Base-by-base conservation (phyloP, 768 basidiomycete species). In the Agaricus subrufescens region DNA sequence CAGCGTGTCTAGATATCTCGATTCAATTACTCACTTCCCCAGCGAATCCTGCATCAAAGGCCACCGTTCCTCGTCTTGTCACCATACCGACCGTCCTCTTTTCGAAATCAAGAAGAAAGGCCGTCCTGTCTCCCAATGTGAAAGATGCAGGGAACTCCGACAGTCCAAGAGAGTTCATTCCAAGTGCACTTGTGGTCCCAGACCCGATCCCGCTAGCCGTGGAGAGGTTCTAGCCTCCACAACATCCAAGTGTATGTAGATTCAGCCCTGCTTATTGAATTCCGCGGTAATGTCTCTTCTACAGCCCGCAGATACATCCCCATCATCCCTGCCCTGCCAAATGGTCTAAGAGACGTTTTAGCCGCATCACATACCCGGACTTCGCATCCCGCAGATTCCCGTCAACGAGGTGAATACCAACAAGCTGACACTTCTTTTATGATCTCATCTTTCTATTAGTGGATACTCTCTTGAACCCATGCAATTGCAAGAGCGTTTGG, bases 11-110 rank as follows among this genome's bases (percentile, higher is more conserved):
- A 11, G 7, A 34, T 7, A 34, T n/a, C 25, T 37, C 59, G 30
- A 31, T 25, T 47, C 56, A 15, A 50, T 60, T 37, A 60, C 60
- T 38, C 50, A 23, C 31, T 15, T 37, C 40, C 23, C 37, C 63
- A 94, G 94, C 70, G 89, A 89, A 75, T 87, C 91, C 11, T 97
- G 94, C 70, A 94, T 95, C 67, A 94, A 94, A 72, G 94, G 94
- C 0, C 94, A 97, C 65, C 85, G 94, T 52, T 94, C 94, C 11
- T 93, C 92, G 2, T 84, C 84, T 12, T 97, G 94, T 68, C 81
- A 81, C 47, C 94, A 97, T 66, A 84, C 84, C 30, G 90, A 93
- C 62, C 78, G 94, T 19, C 92, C 93, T 3, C 76, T 97, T n/a
- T 94, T 91, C 60, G 91, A 95, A 68, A 86, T 96, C 57, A 91